These are phyloP conservation scores for Heritiera fomes DNA, from an alignment of 345 rosid genomes.

Conservation along the genomic window DNA sequence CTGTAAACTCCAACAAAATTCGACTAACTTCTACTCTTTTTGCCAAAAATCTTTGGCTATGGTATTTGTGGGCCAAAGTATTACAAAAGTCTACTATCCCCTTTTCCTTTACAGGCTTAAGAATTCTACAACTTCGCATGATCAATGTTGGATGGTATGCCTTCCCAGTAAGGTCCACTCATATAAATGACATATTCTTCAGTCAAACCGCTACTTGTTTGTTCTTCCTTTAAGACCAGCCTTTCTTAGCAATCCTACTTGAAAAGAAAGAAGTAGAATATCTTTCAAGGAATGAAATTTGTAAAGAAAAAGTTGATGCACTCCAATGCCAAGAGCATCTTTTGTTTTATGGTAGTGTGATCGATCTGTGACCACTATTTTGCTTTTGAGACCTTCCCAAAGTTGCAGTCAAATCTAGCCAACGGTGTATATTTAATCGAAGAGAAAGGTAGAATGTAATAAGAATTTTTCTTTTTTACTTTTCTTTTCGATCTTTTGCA, in stretches of 20 bases:
- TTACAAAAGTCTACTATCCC: background rate
- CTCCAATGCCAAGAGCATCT: background rate
- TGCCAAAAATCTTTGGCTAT: background rate
- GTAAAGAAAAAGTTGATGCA: background rate
- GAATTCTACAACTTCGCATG: background rate
- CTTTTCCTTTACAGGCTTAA: no score
- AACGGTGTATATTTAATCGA: background rate
- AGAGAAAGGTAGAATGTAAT: background rate
- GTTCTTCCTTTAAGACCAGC: constrained; percentile 2
- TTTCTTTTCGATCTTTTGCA: no score
- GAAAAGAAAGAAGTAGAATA: background rate
- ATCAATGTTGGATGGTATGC: constrained; percentile 8
- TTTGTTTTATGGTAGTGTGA: background rate
- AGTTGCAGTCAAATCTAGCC: background rate
- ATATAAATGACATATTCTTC: background rate
- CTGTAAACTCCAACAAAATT: no score
- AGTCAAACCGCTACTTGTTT: background rate
- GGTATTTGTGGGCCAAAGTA: background rate
- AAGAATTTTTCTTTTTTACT: no score
- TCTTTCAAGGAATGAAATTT: background rate
- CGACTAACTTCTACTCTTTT: background rate
- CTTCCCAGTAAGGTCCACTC: constrained; percentile 9
- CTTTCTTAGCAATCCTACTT: background rate
- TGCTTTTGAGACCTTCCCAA: constrained; percentile 2
- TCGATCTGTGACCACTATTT: background rate